Evolutionary conservation across 1,284 basidiomycete genomes (phyloP).

Genomic region (Malassezia yamatoensis): DNA sequence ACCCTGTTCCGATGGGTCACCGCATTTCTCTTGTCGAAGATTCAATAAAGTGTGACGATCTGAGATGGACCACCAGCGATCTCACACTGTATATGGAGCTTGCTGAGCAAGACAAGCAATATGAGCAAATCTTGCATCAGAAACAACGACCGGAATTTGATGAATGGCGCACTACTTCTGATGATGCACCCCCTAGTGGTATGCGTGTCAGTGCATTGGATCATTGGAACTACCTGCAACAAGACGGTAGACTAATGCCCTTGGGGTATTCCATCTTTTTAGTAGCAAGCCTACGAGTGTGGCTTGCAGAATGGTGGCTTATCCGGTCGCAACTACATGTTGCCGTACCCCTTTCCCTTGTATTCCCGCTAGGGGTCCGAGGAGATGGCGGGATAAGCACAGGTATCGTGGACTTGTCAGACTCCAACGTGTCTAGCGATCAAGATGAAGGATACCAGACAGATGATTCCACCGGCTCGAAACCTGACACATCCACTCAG

Average conservation of each 20-base stretch:
- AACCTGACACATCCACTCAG: background rate
- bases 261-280: conserved; percentile 7
- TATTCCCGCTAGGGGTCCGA: conserved; percentile 11
- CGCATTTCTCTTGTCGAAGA: background rate
- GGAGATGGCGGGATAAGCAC: conserved; percentile 14
- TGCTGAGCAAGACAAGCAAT: conserved; percentile 14
- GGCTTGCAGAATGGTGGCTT: conserved; percentile 19
- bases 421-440: background rate
- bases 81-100: conserved; percentile 12
- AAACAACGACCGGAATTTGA: conserved; percentile 2
- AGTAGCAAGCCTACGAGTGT: conserved; percentile 9
- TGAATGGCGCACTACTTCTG: conserved; percentile 8
- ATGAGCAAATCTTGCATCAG: background rate
- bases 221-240: conserved; percentile 7
- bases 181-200: background rate
- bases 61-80: conserved; percentile 8
- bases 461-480: background rate
- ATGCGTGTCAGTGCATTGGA: background rate
- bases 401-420: conserved; percentile 13
- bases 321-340: conserved; percentile 15
- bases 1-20: conserved; percentile 1
- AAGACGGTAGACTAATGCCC: conserved; percentile 8
- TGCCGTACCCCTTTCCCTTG: conserved; percentile 5
- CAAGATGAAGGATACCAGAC: background rate
- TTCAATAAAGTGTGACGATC: background rate